Percentiles rank a stretch among this genome's conserved stretches.
phyloP scores from a whole-genome alignment of 345 rosid genomes.

The Rhodamnia rubescens region DNA sequence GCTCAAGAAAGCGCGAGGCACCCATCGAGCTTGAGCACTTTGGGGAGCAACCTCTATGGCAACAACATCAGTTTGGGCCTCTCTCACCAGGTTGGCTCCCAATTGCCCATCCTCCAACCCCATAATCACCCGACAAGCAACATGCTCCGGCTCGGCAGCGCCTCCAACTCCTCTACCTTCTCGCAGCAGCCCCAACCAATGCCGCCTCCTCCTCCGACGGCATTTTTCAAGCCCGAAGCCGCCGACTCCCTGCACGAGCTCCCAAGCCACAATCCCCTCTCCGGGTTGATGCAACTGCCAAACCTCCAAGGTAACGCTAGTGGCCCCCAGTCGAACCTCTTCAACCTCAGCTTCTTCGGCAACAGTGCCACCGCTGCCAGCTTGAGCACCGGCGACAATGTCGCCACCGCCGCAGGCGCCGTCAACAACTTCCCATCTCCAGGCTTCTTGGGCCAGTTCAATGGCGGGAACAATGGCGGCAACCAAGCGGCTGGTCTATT shows the following conservation, averaged over 20 bases:
- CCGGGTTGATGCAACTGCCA: constrained; percentile 45
- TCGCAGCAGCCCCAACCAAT: constrained; percentile 14
- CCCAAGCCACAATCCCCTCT: constrained; percentile 21
- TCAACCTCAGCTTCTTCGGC: constrained; percentile 54
- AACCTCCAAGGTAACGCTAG: constrained; percentile 19
- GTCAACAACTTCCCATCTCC: constrained; percentile 2
- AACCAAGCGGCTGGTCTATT: constrained; percentile 11
- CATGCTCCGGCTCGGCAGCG: constrained; percentile 37
- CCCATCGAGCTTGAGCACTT: constrained; percentile 31
- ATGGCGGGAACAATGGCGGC: not conserved
- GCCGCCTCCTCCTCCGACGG: constrained; percentile 3
- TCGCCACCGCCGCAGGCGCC: not conserved
- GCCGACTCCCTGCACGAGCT: constrained; percentile 27
- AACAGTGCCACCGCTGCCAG: constrained; percentile 17
- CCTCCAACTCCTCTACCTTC: constrained; percentile 27
- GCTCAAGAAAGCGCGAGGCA: constrained; percentile 69
- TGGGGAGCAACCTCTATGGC: constrained; percentile 23
- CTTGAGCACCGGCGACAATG: constrained; percentile 8
- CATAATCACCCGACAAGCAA: constrained; percentile 14
- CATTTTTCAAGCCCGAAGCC: constrained; percentile 28
- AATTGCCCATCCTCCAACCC: constrained; percentile 21
- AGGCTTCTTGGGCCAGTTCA: constrained; percentile 14
- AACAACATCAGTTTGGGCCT: constrained; percentile 22
- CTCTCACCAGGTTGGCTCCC: constrained; percentile 21
- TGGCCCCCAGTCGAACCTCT: constrained; percentile 19